Conservation (phyloP, 495 filamentous ascomycete genomes). For the Neurospora sp. region DNA sequence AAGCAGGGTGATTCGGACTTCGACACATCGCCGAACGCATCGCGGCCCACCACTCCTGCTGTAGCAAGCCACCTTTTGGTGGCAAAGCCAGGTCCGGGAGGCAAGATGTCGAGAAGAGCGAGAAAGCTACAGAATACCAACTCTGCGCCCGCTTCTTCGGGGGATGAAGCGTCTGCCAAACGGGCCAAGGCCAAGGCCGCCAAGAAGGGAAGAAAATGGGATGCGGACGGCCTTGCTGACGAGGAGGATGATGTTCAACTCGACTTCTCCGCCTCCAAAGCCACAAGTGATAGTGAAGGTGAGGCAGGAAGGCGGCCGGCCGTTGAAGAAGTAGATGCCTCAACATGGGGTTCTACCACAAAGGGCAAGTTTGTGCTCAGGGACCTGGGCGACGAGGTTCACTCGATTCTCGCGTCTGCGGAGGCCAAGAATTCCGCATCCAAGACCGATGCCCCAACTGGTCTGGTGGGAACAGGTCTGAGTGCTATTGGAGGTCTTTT, state of each 20-base stretch:
- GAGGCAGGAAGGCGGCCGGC: constrained; percentile 36
- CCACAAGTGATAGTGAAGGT: constrained; percentile 42
- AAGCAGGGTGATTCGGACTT: constrained; percentile 50
- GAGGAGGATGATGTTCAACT: constrained; percentile 73
- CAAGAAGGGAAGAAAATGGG: constrained; percentile 87
- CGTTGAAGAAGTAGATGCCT: constrained; percentile 64
- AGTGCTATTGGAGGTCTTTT: constrained; percentile 79
- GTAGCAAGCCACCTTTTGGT: constrained; percentile 54
- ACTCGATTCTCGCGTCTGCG: constrained; percentile 71
- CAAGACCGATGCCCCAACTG: constrained; percentile 33
- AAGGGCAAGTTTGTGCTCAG: constrained; percentile 91
- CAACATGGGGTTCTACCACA: constrained; percentile 74
- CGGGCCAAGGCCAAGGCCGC: constrained; percentile 51
- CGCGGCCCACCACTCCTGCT: constrained; percentile 68
- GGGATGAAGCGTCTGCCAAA: constrained; percentile 58
- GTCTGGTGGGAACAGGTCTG: constrained; percentile 66
- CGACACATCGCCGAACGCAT: constrained; percentile 61
- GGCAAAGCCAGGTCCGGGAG: constrained; percentile 59
- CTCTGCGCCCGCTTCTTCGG: constrained; percentile 66
- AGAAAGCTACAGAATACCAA: constrained; percentile 58
- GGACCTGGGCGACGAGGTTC: constrained; percentile 88
- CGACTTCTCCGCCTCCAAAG: constrained; percentile 67
- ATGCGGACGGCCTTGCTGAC: constrained; percentile 77
- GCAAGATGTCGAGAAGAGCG: constrained; percentile 68
- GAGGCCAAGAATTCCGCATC: constrained; percentile 46